A percentile compares a stretch with the other conserved stretches of the same genome.
These are phyloP conservation scores for Xylariaceae sp. DNA, from an alignment of 2,329 filamentous ascomycete species.

Conservation along the genomic window DNA sequence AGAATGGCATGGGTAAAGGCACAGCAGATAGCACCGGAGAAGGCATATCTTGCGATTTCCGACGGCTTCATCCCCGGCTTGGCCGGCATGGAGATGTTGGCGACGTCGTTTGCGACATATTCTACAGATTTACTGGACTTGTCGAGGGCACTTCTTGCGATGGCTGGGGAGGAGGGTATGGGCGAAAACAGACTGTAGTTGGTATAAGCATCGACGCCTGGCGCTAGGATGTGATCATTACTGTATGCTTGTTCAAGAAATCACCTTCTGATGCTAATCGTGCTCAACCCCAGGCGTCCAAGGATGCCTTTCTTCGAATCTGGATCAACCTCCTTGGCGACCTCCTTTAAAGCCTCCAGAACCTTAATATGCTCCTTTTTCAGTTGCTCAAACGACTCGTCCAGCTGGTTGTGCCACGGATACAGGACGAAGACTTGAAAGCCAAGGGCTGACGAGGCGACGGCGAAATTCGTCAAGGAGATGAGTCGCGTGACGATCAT, in stretches of 20 bases:
- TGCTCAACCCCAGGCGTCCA: conserved; percentile 29
- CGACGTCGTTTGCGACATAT: conserved; percentile 16
- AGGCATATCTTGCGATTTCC: conserved; percentile 28
- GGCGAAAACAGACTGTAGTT: conserved; percentile 22
- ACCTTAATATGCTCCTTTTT: conserved; percentile 59
- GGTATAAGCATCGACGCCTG: conserved; percentile 28
- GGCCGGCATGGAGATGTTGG: conserved; percentile 10
- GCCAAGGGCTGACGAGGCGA: conserved; percentile 64
- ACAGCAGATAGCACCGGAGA: conserved; percentile 32
- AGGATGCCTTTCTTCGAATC: conserved; percentile 36
- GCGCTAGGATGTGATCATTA: conserved; percentile 18
- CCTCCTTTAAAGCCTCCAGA: conserved; percentile 39
- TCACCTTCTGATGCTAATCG: conserved; percentile 29
- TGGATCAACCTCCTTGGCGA: conserved; percentile 37
- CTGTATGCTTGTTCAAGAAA: conserved; percentile 27
- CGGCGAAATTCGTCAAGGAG: conserved; percentile 66
- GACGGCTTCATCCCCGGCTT: conserved; percentile 15
- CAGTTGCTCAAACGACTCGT: conserved; percentile 61
- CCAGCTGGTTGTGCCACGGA: conserved; percentile 69
- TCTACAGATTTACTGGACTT: conserved; percentile 21
- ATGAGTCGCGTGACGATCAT: conserved; percentile 49
- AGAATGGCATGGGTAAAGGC: conserved; percentile 31
- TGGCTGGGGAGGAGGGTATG: conserved; percentile 13
- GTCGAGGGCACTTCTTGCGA: conserved; percentile 19
- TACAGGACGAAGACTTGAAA: conserved; percentile 73